Base-by-base conservation (phyloP, 805 yeast species). In the Yarrowia yakushimensis region DNA sequence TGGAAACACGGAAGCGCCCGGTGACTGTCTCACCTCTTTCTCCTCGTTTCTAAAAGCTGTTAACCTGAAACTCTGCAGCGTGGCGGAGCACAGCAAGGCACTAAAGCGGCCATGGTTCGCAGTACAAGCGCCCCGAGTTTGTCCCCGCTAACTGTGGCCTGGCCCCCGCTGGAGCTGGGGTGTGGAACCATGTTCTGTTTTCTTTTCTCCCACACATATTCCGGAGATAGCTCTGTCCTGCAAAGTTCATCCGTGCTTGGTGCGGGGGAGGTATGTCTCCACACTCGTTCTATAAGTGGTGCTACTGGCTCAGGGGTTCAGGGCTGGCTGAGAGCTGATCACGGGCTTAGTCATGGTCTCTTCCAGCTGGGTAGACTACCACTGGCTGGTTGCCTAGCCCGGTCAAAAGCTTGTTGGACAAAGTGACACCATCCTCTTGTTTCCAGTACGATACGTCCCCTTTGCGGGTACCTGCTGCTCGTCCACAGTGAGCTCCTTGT, bases 391-490 rank as follows among this genome's bases (percentile, higher is more conserved):
- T 11, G 48, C 31, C 31, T 42, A 37, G 25, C 42, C 17, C 22
- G 23, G 11, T 11, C 12, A n/a, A 37, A 42, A 42, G 48, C 22
- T 42, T 42, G 48, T 42, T 42, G 20, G 8, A 22, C 43, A 22
- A 39, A 13, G 43, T 22, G 11, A 18, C 42, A 11, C 42, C 25
- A 13, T 10, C 3, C 43, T 12, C 10, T 34, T 39, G 43, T 22
- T 11, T 39, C 43, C 17, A 39, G 43, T 22, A n/a, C n/a, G n/a
- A n/a, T 15, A 1, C 27, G 28, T n/a, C 23, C 43, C 17, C 43
- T 9, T 23, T n/a, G 48, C 33, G 52, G 52, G 52, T 45, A 45
- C 52, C 52, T 45, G 52, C 48, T 43, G 48, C 33, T 25, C 46
- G 20, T 30, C 31, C 17, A 43, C 33, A 17, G 48, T 30, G 48